phyloP scores from a whole-genome alignment of 352 stramenopile species.

The Plasmopara halstedii region DNA sequence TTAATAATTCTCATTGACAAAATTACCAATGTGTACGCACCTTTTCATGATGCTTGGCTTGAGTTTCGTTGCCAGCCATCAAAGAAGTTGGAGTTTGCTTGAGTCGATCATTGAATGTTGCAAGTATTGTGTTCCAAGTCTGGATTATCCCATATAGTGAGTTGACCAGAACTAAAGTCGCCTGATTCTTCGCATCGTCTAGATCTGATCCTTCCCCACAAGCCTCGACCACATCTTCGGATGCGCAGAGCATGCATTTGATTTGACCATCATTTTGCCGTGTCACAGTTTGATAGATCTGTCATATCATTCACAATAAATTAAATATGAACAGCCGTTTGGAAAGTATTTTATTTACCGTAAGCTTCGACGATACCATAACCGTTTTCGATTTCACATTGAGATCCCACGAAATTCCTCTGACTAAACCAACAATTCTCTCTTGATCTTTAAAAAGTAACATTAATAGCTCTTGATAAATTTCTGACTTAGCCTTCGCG shows the following conservation, averaged over 20 bases:
- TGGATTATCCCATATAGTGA: conserved; percentile 34
- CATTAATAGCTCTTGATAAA: conserved; percentile 56
- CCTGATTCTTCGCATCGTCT: conserved; percentile 26
- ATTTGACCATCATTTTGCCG: conserved; percentile 7
- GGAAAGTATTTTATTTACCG: conserved; percentile 9
- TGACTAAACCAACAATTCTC: conserved; percentile 23
- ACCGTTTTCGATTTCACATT: conserved; percentile 15
- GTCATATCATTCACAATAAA: conserved; percentile 3
- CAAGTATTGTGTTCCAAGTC: conserved; percentile 41
- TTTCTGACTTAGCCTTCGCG: conserved; percentile 36
- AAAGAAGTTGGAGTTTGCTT: conserved; percentile 38
- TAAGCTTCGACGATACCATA: conserved; percentile 19
- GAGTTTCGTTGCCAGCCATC: conserved; percentile 65
- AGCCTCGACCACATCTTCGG: conserved; percentile 27
- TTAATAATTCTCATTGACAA: not conserved
- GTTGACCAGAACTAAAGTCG: conserved; percentile 22
- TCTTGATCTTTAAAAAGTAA: conserved; percentile 42
- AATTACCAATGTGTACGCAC: conserved; percentile 4
- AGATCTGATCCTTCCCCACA: conserved; percentile 22
- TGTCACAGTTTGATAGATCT: conserved; percentile 22
- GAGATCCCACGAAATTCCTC: conserved; percentile 39
- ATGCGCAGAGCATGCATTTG: conserved; percentile 28
- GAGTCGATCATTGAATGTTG: conserved; percentile 40
- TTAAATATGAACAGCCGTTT: conserved; percentile 1
- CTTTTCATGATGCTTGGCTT: conserved; percentile 32